These are phyloP conservation scores for Guadua angustifolia DNA, from an alignment of 176 grass and related monocot species.

Conservation along the genomic window DNA sequence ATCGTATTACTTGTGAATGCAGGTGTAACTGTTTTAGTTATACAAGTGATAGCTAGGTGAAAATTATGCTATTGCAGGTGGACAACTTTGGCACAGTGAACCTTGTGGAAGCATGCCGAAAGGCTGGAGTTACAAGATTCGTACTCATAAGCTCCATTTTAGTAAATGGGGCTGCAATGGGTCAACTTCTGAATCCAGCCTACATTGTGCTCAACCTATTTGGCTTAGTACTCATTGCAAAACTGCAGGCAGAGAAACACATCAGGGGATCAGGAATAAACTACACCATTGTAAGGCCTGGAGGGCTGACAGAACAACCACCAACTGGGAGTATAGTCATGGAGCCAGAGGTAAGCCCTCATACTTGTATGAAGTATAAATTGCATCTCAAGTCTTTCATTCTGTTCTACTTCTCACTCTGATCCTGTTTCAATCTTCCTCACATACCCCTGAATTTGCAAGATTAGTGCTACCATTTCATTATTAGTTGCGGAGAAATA, in stretches of 20 bases:
- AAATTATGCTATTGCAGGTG: constrained; percentile 50
- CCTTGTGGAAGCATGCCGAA: constrained; percentile 74
- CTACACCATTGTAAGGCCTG: constrained; percentile 78
- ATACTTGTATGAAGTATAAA: neutral
- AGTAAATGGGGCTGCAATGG: constrained; percentile 59
- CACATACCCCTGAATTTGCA: neutral
- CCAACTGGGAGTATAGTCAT: neutral
- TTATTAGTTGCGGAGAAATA: too few species aligned
- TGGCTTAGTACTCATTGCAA: constrained; percentile 68
- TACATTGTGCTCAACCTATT: constrained; percentile 73
- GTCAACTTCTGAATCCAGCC: constrained; percentile 74
- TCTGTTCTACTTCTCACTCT: neutral
- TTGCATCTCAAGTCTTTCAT: neutral
- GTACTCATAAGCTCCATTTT: constrained; percentile 73
- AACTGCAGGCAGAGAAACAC: constrained; percentile 73
- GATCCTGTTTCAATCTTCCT: constrained; percentile 3
- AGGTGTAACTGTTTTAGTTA: neutral
- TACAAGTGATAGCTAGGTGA: neutral
- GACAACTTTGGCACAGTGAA: constrained; percentile 78
- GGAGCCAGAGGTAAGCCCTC: constrained; percentile 42
- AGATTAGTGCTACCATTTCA: too few species aligned
- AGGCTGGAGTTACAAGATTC: constrained; percentile 65
- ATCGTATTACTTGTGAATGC: too few species aligned
- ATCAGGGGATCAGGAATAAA: constrained; percentile 71
- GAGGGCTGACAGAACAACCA: constrained; percentile 66